These are phyloP conservation scores for Aspergillus luchuensis DNA, from an alignment of 2,329 filamentous ascomycete species.

Conservation along the genomic window DNA sequence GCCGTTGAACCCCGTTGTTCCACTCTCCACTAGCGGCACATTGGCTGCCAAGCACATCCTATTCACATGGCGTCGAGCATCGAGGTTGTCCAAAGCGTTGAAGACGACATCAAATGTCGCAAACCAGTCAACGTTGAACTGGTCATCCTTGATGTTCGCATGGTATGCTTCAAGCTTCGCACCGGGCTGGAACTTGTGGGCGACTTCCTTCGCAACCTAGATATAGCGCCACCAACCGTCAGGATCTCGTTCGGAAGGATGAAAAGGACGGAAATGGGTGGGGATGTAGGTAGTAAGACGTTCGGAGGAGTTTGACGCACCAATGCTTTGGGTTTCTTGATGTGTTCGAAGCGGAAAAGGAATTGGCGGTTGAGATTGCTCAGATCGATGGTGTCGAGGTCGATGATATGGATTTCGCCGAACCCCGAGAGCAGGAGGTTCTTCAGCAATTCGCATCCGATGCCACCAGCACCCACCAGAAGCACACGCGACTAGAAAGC, in stretches of 20 bases:
- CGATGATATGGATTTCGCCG: slow-evolving; percentile 89
- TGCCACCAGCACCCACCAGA: slow-evolving; percentile 94
- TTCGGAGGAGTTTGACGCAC: slow-evolving; percentile 53
- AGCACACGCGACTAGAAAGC: slow-evolving; percentile 73
- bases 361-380: slow-evolving; percentile 98
- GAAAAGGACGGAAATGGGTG: slow-evolving; percentile 5
- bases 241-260: slow-evolving; percentile 14
- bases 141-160: slow-evolving; percentile 87
- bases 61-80: slow-evolving; percentile 92
- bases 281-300: slow-evolving; percentile 12
- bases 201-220: slow-evolving; percentile 89
- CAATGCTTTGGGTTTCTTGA: slow-evolving; percentile 94
- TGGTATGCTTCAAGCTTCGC: slow-evolving; percentile 86
- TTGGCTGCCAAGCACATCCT: slow-evolving; percentile 93
- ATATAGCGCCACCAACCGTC: slow-evolving; percentile 13
- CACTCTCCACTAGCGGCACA: slow-evolving; percentile 90
- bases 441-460: slow-evolving; percentile 96
- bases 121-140: slow-evolving; percentile 90
- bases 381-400: slow-evolving; percentile 96
- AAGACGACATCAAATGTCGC: slow-evolving; percentile 81
- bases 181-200: slow-evolving; percentile 83
- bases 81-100: slow-evolving; percentile 95
- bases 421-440: slow-evolving; percentile 92
- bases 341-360: slow-evolving; percentile 92
- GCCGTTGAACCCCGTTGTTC: slow-evolving; percentile 95